These are phyloP conservation scores for Samsoniella hepiali DNA, from an alignment of 2,329 filamentous ascomycete species.

Conservation along the genomic window DNA sequence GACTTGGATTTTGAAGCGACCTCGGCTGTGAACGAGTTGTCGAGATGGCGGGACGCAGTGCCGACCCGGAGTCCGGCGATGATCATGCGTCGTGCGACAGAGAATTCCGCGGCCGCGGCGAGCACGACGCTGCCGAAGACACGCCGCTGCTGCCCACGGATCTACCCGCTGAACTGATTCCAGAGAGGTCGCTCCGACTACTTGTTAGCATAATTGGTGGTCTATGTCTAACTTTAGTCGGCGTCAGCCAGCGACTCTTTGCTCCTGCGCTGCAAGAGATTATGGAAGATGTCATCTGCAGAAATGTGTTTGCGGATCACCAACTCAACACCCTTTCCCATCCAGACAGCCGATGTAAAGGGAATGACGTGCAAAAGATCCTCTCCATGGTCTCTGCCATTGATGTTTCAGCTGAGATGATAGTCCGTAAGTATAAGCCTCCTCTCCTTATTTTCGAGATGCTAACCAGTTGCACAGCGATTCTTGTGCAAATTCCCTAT, in stretches of 20 bases:
- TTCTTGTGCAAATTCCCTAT: conserved; percentile 44
- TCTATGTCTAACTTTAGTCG: conserved; percentile 41
- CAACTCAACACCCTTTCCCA: conserved; percentile 28
- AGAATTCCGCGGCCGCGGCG: not conserved
- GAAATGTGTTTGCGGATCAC: conserved; percentile 42
- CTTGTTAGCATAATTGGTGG: conserved; percentile 34
- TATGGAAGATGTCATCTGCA: conserved; percentile 53
- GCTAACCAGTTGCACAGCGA: conserved; percentile 26
- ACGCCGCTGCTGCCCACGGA: conserved; percentile 22
- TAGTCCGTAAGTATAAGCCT: conserved; percentile 39
- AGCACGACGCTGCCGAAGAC: conserved; percentile 10
- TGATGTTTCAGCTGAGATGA: conserved; percentile 41
- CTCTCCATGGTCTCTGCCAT: conserved; percentile 52
- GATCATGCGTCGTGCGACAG: not conserved
- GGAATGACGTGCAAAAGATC: conserved; percentile 45
- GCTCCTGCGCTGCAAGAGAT: conserved; percentile 46
- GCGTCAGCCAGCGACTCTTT: conserved; percentile 38
- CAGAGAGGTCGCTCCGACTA: conserved; percentile 28
- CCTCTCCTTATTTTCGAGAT: not conserved
- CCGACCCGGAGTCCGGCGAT: not conserved
- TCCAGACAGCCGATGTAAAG: conserved; percentile 48
- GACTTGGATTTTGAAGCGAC: not conserved
- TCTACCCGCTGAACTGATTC: conserved; percentile 21
- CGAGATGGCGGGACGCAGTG: not conserved
- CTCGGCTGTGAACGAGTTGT: not conserved